Percentiles rank a stretch among this genome's conserved stretches.
Conservation (phyloP, 257 asterid genomes). For the Solanum arcanum region DNA sequence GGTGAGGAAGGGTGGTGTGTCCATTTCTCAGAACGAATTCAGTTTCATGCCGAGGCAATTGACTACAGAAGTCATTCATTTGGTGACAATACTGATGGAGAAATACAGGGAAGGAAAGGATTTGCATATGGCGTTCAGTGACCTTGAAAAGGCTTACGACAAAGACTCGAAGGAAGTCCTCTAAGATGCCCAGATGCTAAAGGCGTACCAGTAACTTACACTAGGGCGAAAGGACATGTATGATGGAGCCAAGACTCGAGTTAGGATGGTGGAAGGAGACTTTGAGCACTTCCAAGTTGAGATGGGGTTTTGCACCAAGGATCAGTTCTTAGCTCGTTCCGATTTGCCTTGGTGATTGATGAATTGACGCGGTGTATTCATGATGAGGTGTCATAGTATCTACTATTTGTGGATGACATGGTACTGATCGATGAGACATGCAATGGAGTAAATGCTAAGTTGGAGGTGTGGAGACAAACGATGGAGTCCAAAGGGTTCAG, state of each 20-base stretch:
- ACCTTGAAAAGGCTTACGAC: background rate
- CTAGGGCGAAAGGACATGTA: background rate
- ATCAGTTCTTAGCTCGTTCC: background rate
- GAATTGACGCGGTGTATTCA: background rate
- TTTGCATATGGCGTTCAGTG: background rate
- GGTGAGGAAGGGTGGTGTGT: background rate
- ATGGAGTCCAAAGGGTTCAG: background rate
- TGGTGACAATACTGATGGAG: background rate
- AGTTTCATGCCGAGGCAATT: background rate
- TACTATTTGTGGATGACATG: background rate
- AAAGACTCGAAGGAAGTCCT: background rate
- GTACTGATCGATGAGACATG: background rate
- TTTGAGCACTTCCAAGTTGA: background rate
- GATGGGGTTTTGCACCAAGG: background rate
- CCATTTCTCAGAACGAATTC: background rate
- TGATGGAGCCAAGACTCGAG: background rate
- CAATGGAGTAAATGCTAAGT: background rate
- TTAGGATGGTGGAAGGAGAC: background rate
- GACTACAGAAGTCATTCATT: background rate
- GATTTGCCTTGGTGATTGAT: background rate
- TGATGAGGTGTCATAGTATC: background rate
- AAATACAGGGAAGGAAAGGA: background rate
- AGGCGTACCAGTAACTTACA: background rate
- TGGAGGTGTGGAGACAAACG: background rate
- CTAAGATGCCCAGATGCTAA: background rate